Percentiles rank a stretch among this genome's conserved stretches.
Conservation (phyloP, 495 filamentous ascomycete genomes). For the Acidiella bohemica region DNA sequence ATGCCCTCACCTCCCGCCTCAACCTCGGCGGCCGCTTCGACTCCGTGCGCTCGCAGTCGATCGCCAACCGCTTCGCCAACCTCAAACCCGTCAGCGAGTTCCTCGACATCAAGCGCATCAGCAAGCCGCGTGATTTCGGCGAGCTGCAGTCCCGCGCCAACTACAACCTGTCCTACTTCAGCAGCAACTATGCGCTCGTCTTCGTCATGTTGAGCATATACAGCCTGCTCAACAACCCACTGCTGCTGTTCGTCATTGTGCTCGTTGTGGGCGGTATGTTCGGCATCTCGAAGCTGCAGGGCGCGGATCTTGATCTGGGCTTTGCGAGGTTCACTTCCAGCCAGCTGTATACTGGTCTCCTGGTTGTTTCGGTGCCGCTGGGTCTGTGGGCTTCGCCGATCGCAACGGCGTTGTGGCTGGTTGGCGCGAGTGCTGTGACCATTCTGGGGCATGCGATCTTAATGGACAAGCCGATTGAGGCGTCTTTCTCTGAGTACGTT, state of each 20-base stretch:
- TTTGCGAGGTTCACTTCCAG: conserved; percentile 71
- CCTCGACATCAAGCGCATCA: conserved; percentile 85
- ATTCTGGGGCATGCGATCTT: conserved; percentile 90
- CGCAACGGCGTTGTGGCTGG: conserved; percentile 75
- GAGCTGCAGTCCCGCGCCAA: conserved; percentile 90
- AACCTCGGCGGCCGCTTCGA: conserved; percentile 67
- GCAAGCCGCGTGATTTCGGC: conserved; percentile 79
- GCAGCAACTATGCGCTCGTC: conserved; percentile 91
- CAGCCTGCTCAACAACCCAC: conserved; percentile 69
- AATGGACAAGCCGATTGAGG: conserved; percentile 98
- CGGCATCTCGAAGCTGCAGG: conserved; percentile 75
- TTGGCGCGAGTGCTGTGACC: conserved; percentile 80
- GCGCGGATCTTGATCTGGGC: conserved; percentile 76
- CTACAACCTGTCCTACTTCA: conserved; percentile 95
- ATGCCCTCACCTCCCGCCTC: conserved; percentile 77
- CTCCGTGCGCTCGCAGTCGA: conserved; percentile 59
- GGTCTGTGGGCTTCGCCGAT: conserved; percentile 72
- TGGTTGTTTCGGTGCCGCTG: conserved; percentile 68
- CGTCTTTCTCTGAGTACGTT: conserved; percentile 99
- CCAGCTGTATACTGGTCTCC: conserved; percentile 82
- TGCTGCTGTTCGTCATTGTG: conserved; percentile 80
- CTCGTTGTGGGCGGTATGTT: conserved; percentile 75
- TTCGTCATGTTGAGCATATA: conserved; percentile 94
- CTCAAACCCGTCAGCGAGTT: conserved; percentile 86
- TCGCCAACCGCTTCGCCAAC: conserved; percentile 78